Evolutionary conservation across 768 basidiomycete species (phyloP).

Genomic region (Russula virescens): DNA sequence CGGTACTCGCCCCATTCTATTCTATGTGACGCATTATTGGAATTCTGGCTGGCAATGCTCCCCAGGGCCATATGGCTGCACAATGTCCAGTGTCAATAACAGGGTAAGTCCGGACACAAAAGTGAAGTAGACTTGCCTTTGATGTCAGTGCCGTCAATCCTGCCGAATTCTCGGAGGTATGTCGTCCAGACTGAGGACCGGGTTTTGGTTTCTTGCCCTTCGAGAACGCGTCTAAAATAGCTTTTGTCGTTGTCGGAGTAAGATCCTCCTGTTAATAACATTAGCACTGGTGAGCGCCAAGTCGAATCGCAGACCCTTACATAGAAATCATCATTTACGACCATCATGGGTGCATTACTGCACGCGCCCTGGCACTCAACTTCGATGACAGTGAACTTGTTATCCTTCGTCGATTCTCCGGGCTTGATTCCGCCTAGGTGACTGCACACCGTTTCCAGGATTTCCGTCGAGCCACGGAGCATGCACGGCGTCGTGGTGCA

Average conservation of each 20-base stretch:
- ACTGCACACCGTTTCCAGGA: constrained; percentile 74
- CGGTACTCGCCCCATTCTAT: neutral
- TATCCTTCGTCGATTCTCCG: constrained; percentile 91
- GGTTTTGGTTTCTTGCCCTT: constrained; percentile 84
- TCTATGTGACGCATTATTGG: constrained; percentile 37
- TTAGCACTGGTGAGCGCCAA: constrained; percentile 24
- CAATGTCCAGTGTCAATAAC: neutral
- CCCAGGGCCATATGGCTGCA: constrained; percentile 89
- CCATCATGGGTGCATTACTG: constrained; percentile 97
- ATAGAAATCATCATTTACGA: constrained; percentile 94
- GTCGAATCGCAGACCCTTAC: constrained; percentile 36
- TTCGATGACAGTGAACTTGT: constrained; percentile 95
- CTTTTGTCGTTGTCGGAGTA: constrained; percentile 68
- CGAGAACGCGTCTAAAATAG: constrained; percentile 71
- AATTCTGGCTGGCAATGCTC: constrained; percentile 86
- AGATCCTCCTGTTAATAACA: constrained; percentile 66
- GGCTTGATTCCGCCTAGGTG: constrained; percentile 82
- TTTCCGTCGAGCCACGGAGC: constrained; percentile 86
- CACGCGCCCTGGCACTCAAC: constrained; percentile 99
- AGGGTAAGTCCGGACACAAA: constrained; percentile 12
- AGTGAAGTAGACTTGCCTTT: constrained; percentile 45
- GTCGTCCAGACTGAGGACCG: constrained; percentile 86
- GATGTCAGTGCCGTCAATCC: constrained; percentile 74
- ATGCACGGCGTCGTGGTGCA: constrained; percentile 99
- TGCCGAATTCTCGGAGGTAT: constrained; percentile 89